Base-by-base conservation (phyloP, 2,329 filamentous ascomycete genomes). In the Alternaria incomplexa region DNA sequence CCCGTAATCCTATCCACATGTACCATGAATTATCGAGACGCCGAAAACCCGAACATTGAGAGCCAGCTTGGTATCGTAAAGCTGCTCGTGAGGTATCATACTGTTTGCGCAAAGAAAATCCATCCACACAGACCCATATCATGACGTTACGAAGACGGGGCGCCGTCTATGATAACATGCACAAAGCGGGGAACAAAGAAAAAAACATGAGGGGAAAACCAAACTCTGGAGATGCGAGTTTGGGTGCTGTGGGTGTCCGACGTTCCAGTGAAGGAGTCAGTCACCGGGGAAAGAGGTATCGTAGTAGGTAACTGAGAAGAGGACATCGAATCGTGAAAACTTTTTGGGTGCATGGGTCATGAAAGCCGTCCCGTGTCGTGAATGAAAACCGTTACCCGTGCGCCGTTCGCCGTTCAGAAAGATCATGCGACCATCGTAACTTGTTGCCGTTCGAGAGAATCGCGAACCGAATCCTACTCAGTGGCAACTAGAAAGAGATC, bases 361-460 rank as follows among this genome's bases (percentile, higher is more conserved):
- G 65, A 77, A 59, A 70, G 63, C 71, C 71, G 61, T 76, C 75
- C 74, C 73, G 73, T 71, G 56, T 69, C 63, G 65, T 71, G 58
- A 69, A 60, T 65, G 65, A 61, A 72, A 72, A 69, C 66, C 71
- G 64, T 73, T 55, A 75, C 67, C 72, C 74, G 67, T 77, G 66
- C 77, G 76, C 77, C 77, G 72, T 79, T 79, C 76, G 77, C 76
- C 77, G 58, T 63, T 65, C 64, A 62, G 66, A 65, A 63, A 73
- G 69, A 63, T 72, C 70, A 71, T 73, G 57, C 67, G 72, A 71
- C 72, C 66, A 68, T 73, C 68, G 67, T 65, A 62, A 67, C 60
- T 65, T 63, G 70, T 64, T 69, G 66, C 70, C 70, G 59, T 68
- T 70, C 62, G 68, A 72, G 61, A 66, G 65, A 68, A 64, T 70